A percentile compares a stretch with the other conserved stretches of the same genome.
phyloP scores from a whole-genome alignment of 331 rosid genomes.

The Rhamnella rubrinervis region DNA sequence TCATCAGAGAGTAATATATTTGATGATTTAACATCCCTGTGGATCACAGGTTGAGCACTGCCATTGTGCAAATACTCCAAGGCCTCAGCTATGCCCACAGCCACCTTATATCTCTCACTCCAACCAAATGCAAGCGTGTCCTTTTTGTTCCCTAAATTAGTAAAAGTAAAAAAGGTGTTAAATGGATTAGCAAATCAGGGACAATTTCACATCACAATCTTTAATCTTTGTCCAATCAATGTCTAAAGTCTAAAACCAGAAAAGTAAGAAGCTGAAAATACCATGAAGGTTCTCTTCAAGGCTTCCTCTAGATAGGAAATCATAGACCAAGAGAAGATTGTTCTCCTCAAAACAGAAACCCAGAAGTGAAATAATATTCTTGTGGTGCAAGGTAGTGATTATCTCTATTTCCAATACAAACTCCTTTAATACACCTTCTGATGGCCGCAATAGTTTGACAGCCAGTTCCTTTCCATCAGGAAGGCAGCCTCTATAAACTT shows the following conservation, averaged over 20 bases:
- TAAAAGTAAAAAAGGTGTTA: constrained; percentile 20
- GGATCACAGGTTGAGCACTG: constrained; percentile 66
- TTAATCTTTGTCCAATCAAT: background rate
- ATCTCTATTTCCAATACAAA: constrained; percentile 86
- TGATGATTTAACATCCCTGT: constrained; percentile 87
- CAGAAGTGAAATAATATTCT: constrained; percentile 77
- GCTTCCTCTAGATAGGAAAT: constrained; percentile 91
- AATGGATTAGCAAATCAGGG: too few relatives aligned
- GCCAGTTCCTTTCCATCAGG: constrained; percentile 88
- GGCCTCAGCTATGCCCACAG: constrained; percentile 89
- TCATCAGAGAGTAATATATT: constrained; percentile 79
- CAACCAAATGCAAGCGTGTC: constrained; percentile 67
- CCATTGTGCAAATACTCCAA: constrained; percentile 73
- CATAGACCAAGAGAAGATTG: constrained; percentile 86
- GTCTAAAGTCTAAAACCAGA: background rate
- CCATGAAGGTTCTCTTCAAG: constrained; percentile 97
- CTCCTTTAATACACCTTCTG: constrained; percentile 72
- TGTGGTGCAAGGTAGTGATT: constrained; percentile 76
- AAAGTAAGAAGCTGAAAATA: constrained; percentile 12
- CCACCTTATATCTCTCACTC: constrained; percentile 87
- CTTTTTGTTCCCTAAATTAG: constrained; percentile 56
- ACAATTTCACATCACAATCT: background rate
- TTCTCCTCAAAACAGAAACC: constrained; percentile 90
- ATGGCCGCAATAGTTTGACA: constrained; percentile 86
- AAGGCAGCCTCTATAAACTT: constrained; percentile 88